Base-by-base conservation (phyloP, 2,329 filamentous ascomycete species). In the Chrysoporthe cubensis region DNA sequence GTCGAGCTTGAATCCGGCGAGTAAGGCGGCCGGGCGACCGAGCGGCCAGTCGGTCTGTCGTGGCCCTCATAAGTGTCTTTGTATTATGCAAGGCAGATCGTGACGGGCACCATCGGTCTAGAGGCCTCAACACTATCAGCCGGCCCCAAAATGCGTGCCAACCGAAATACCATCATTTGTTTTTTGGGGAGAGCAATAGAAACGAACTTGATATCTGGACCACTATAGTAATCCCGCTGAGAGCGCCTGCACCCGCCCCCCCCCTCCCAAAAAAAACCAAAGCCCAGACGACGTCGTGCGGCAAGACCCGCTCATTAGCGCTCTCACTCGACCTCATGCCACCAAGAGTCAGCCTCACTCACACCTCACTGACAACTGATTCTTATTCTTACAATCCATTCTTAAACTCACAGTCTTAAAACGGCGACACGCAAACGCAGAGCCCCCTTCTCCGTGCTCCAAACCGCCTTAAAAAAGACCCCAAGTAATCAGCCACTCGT, bases 1-100 rank as follows among this genome's bases (percentile, higher is more conserved):
- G 66, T 57, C 34, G 57, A 50, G 40, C 44, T 61, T 46, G 44
- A 18, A 32, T 42, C 26, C 50, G 56, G 48, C 46, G 26, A 56
- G 37, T 60, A 60, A 58, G 34, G 46, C 50, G 50, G 44, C 44
- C 44, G 37, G 37, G 37, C 37, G 9, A 9, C 37, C 37, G 37
- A 6, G 37, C 37, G 9, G 26, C 26, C 26, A 26, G 26, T 26
- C 26, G 16, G 44, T 48, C 16, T 48, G n/a, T n/a, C 16, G 18
- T n/a, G 44, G 18, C 18, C 37, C 37, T 40, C 1, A 7, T 9
- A 40, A 40, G 44, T 32, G 48, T 52, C 52, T 37, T 9, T 18
- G 16, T 37, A 34, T 57, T n/a, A n/a, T 57, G 54, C 54, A 40
- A 11, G 1, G 54, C 54, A 57, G 54, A 57, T n/a, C 34, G 40